Percentiles rank a stretch among this genome's conserved stretches.
Evolutionary conservation across 108 stramenopile genomes (phyloP).

Genomic region (Parietichytrium sp.): DNA sequence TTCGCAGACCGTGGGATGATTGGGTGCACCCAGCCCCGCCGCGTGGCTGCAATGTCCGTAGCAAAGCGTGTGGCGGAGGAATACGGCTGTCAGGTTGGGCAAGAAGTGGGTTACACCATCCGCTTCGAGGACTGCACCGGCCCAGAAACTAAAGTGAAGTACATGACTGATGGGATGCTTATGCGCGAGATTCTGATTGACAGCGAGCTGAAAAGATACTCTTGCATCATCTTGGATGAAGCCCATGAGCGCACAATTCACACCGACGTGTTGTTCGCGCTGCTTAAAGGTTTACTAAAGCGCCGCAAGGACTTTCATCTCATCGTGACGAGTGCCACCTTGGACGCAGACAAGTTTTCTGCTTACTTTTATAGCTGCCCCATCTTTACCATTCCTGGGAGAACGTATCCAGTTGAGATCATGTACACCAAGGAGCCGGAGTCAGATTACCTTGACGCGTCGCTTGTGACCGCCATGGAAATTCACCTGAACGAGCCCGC

Average conservation of each 20-base stretch:
- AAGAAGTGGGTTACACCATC: constrained; percentile 94
- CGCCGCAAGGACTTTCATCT: constrained; percentile 85
- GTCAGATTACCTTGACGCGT: constrained; percentile 90
- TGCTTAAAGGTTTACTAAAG: constrained; percentile 85
- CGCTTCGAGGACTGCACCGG: constrained; percentile 97
- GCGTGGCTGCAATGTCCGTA: constrained; percentile 95
- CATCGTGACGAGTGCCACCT: constrained; percentile 90
- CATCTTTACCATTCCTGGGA: constrained; percentile 94
- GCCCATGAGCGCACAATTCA: constrained; percentile 98
- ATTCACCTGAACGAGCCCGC: constrained; percentile 94
- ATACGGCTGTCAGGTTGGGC: constrained; percentile 85
- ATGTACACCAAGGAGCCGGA: constrained; percentile 96
- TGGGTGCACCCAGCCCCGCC: constrained; percentile 97
- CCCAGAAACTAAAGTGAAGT: constrained; percentile 87
- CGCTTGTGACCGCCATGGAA: constrained; percentile 94
- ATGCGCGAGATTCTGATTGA: constrained; percentile 86
- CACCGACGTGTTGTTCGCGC: constrained; percentile 95
- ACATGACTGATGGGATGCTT: constrained; percentile 99
- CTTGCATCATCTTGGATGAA: constrained; percentile 87
- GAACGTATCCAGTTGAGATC: constrained; percentile 94
- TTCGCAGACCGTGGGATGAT: constrained; percentile 84
- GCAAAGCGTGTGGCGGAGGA: constrained; percentile 98
- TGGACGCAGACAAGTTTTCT: constrained; percentile 96
- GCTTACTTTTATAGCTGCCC: constrained; percentile 90
- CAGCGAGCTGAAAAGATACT: constrained; percentile 79